Percentiles rank a stretch among this genome's conserved stretches.
Evolutionary conservation across 2,329 filamentous ascomycete genomes (phyloP).

Genomic region (Botryosphaeria dothidea): DNA sequence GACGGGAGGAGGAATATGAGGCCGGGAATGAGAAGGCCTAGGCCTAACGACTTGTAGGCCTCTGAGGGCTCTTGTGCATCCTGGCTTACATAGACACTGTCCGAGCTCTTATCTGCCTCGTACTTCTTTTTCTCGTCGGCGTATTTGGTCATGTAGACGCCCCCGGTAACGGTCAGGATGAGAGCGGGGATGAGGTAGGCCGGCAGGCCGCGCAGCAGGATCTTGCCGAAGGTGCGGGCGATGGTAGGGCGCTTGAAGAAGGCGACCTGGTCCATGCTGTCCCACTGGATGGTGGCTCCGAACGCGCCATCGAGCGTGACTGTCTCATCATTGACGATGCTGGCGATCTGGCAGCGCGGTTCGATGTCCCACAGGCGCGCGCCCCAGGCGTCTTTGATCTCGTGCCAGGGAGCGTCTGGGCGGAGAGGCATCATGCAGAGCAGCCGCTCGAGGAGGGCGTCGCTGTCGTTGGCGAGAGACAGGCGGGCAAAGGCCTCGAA

Average conservation of each 20-base stretch:
- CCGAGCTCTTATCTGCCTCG: neutral
- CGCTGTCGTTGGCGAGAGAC: conserved; percentile 5
- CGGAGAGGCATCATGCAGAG: neutral
- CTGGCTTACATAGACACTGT: too few species aligned
- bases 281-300: conserved; percentile 41
- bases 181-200: neutral
- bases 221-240: neutral
- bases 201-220: neutral
- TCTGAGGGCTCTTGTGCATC: neutral
- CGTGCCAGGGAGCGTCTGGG: neutral
- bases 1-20: neutral
- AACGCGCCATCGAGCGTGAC: conserved; percentile 24
- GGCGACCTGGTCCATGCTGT: conserved; percentile 26
- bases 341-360: neutral
- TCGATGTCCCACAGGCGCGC: conserved; percentile 15
- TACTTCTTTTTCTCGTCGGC: neutral
- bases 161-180: neutral
- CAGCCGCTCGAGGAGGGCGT: conserved; percentile 7
- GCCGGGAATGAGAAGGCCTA: neutral
- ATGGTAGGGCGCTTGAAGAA: neutral
- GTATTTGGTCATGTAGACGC: neutral
- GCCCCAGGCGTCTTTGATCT: conserved; percentile 10
- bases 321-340: conserved; percentile 9
- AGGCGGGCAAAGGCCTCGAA: conserved; percentile 12
- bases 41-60: neutral